Evolutionary conservation across 192 early-diverging fungal genomes (phyloP).

Genomic region (Podila epigama): DNA sequence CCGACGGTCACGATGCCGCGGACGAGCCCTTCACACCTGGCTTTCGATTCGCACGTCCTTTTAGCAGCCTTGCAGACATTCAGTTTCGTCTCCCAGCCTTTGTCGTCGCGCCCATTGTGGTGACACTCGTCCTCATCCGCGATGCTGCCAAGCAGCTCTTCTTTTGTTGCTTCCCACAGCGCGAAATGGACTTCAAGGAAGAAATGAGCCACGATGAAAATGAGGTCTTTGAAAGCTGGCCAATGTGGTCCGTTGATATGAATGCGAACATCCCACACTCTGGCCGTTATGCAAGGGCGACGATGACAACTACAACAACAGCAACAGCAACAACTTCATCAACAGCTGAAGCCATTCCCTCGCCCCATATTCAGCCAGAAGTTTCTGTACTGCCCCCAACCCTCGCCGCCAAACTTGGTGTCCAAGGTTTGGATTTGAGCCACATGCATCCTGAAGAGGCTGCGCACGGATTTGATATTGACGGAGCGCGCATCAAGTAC

Average conservation of each 20-base stretch:
- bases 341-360: neutral
- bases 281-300: too few species aligned
- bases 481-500: conserved; percentile 5
- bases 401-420: conserved; percentile 12
- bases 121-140: neutral
- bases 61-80: neutral
- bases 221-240: neutral
- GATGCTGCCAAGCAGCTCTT: neutral
- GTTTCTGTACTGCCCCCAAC: neutral
- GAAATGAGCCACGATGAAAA: neutral
- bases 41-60: conserved; percentile 2
- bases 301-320: too few species aligned
- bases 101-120: neutral
- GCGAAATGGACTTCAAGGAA: too few species aligned
- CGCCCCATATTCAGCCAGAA: neutral
- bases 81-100: conserved; percentile 1
- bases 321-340: too few species aligned
- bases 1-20: neutral
- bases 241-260: neutral
- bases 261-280: too few species aligned
- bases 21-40: conserved; percentile 1
- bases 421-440: conserved; percentile 5
- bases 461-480: conserved; percentile 15
- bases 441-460: neutral
- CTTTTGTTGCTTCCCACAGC: neutral